Base-by-base conservation (phyloP, 2,329 filamentous ascomycete genomes). In the Pseudopyrenochaeta lycopersici region DNA sequence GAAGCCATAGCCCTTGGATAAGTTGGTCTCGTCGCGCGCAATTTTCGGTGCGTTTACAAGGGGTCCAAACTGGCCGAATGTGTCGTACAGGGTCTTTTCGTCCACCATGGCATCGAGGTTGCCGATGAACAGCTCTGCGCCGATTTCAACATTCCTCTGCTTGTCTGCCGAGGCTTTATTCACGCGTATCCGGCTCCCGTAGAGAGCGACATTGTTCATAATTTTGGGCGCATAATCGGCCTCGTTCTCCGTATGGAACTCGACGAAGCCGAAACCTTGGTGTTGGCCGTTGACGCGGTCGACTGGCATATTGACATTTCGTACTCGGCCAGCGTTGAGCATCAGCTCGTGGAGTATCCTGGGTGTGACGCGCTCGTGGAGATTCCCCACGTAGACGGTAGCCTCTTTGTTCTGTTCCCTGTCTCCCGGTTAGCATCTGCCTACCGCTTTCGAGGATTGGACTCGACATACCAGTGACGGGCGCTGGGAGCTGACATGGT, bases 191-290 rank as follows among this genome's bases (percentile, higher is more conserved):
- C 93, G 92, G 76, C 97, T 98, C 62, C 93, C 93, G 77, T 90
- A 97, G 20, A 99, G 82, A 56, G 93, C 89, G 64, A 98, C 89
- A 73, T 94, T 91, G 79, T 98, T 98, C 90, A 98, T 96, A 65
- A 97, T 91, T 73, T 94, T 90, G 66, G 92, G 90, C 18, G 95
- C 94, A 80, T 99, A 99, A 75, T 98, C 95, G 68, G 95, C 95
- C 77, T 97, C 95, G 71, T 92, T 88, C 74, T 97, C 92, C 64
- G 90, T 93, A 72, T 92, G 94, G 77, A 97, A 99, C 78, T 99
- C 95, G 77, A 99, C 95, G 78, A 99, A 99, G 68, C 95, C 95
- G 82, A 97, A 99, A 67, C 95, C 95, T 79, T 98, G 95, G 77
- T 99, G 95, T 52, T 89, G 90, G 73, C 97, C 92, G 41, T 95